A percentile compares a stretch with the other conserved stretches of the same genome.
Evolutionary conservation across 202 grass and related monocot genomes (phyloP).

Genomic region (Panicum virgatum): DNA sequence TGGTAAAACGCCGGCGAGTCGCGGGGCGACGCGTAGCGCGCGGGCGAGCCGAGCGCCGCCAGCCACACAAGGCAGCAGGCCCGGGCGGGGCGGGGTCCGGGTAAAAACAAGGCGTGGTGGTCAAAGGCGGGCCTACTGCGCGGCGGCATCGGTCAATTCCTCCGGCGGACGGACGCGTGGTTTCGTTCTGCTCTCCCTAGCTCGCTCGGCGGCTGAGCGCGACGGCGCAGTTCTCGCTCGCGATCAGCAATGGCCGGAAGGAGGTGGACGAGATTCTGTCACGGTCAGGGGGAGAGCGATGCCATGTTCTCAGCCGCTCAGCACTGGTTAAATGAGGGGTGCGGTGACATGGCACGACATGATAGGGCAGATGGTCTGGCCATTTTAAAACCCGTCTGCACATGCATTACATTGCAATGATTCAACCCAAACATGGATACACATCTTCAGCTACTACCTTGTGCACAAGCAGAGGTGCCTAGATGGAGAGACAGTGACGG

Average conservation of each 20-base stretch:
- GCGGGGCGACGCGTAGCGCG: not conserved
- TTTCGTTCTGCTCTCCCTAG: not conserved
- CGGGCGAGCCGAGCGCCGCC: not conserved
- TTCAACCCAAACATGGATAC: not conserved
- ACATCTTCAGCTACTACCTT: not conserved
- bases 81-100: not conserved
- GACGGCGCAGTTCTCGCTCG: not conserved
- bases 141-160: conserved; percentile 49
- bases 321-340: not conserved
- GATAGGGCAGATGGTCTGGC: conserved; percentile 1
- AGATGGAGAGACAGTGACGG: not conserved
- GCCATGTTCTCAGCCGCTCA: not conserved
- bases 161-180: not conserved
- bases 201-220: not conserved
- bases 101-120: not conserved
- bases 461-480: not conserved
- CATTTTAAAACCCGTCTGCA: not conserved
- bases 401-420: conserved; percentile 11
- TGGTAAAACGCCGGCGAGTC: conserved; percentile 26
- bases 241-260: too few relatives aligned
- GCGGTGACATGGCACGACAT: not conserved
- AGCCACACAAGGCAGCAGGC: not conserved
- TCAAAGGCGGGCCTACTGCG: not conserved
- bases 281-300: not conserved
- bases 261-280: not conserved